A percentile compares a stretch with the other conserved stretches of the same genome.
Conservation (phyloP, 352 stramenopile species). For the Globisporangium heterothallicum region DNA sequence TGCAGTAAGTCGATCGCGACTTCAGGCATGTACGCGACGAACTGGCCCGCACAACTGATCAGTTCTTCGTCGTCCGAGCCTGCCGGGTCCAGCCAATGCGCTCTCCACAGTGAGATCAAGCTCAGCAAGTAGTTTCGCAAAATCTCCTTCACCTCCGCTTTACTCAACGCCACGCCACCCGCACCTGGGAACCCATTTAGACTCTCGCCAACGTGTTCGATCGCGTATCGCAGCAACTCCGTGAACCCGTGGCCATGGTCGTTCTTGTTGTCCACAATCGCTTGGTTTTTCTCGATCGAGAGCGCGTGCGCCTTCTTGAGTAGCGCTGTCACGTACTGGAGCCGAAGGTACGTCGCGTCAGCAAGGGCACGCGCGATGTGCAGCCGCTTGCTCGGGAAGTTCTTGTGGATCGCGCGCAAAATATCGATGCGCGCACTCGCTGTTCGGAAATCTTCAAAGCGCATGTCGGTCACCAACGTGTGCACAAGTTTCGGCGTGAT, state of each 20-base stretch:
- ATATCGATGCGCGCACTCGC: conserved; percentile 78
- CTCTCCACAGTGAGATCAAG: conserved; percentile 59
- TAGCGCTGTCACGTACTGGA: conserved; percentile 62
- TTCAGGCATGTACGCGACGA: conserved; percentile 77
- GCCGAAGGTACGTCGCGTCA: conserved; percentile 59
- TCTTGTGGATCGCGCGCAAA: conserved; percentile 81
- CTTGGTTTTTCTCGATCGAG: conserved; percentile 56
- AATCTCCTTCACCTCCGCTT: conserved; percentile 40
- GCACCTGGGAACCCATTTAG: conserved; percentile 24
- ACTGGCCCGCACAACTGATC: conserved; percentile 75
- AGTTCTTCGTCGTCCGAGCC: conserved; percentile 83
- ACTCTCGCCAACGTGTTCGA: conserved; percentile 72
- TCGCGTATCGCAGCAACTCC: conserved; percentile 75
- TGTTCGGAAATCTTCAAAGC: conserved; percentile 85
- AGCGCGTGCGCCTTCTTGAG: conserved; percentile 33
- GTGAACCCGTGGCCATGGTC: conserved; percentile 82
- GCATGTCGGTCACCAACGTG: conserved; percentile 70
- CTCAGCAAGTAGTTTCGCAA: conserved; percentile 67
- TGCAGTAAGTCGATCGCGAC: conserved; percentile 44
- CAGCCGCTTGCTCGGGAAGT: conserved; percentile 59
- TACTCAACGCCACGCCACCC: conserved; percentile 16
- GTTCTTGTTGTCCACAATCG: conserved; percentile 47
- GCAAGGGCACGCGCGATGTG: conserved; percentile 66
- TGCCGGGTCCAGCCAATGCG: conserved; percentile 68
- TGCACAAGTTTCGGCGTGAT: conserved; percentile 74